Base-by-base conservation (phyloP, 2,329 filamentous ascomycete genomes). In the Coniochaeta sp. region DNA sequence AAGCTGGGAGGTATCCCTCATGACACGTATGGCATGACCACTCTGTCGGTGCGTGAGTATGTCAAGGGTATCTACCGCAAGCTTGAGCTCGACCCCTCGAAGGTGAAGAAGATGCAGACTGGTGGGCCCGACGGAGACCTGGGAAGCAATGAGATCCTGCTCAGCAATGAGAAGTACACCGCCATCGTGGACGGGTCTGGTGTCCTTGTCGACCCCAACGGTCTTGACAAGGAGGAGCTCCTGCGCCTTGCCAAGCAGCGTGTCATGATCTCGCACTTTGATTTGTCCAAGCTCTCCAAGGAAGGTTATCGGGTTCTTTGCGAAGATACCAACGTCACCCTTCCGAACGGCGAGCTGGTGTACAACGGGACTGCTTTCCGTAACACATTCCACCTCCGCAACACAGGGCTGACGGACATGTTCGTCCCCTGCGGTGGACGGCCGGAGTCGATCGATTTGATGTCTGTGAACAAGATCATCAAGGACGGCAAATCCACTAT, bases 41-140 rank as follows among this genome's bases (percentile, higher is more conserved):
- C 95, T 0, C 78, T 98, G 61, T 97, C 93, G 6, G 93, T 99
- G 57, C 91, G 95, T 54, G 91, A 99, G 76, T 99, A 96, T 68
- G 90, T 99, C 66, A 86, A 92, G 70, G 95, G 95, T 55, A 96
- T 99, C 75, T 98, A 99, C 81, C 89, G 95, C 73, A 98, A 98
- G 82, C 82, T 96, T 64, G 86, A 93, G 65, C 86, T 99, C 57
- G 92, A 98, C 70, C 90, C 93, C 19, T 85, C 87, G 59, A 87
- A 84, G 61, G 90, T 98, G 66, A 84, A 85, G 72, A 99, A 99
- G 80, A 88, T 99, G 82, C 95, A 99, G 80, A 99, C 95, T 54
- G 95, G 95, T 75, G 95, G 95, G 3, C 95, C 95, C 1, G 95
- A 99, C 67, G 95, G 95, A 65, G 95, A 99, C 74, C 82, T 99